Base-by-base conservation (phyloP, 1,139 yeast species). In the Protomyces pachydermus region DNA sequence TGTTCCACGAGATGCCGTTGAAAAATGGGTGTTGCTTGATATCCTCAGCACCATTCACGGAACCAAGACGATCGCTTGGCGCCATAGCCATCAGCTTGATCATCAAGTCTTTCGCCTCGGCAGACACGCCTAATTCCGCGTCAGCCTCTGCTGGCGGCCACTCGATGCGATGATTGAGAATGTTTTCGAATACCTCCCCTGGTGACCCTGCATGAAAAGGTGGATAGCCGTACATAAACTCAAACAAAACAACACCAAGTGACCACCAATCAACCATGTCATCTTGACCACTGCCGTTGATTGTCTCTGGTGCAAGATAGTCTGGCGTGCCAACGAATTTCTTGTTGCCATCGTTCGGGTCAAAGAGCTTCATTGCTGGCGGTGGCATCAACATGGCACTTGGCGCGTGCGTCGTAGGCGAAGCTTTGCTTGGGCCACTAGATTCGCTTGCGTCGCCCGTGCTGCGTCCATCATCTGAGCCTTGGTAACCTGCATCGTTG, bases 261-360 rank as follows among this genome's bases (percentile, higher is more conserved):
- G 98, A 89, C 98, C 98, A 95, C 98, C 98, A 95, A 78, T 95
- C 99, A 46, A 95, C 86, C 54, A 87, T 83, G 70, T 86, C 93
- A 68, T 86, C 90, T 73, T 93, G 97, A 0, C 90, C 89, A 5
- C 81, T 80, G 38, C 98, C 98, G 56, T 82, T 79, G 68, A 95
- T 90, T 0, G 97, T 91, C 73, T 95, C 99, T 0, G 99, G 99
- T 0, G 99, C 96, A 51, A 95, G 81, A 74, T 95, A 95, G 73
- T 95, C 99, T 0, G 99, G 98, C 0, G 99, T 95, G 0, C 99
- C 99, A 45, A 91, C 96, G 72, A 93, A 91, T 69, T 82, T 83
- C 64, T 81, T 80, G 39, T 80, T 77, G 60, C 80, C 82, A 0
- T 76, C 75, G 3, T 77, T 71, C 0, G 95, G 95, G 73, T 88